phyloP scores from a whole-genome alignment of 345 rosid genomes.

The Populus nigra region DNA sequence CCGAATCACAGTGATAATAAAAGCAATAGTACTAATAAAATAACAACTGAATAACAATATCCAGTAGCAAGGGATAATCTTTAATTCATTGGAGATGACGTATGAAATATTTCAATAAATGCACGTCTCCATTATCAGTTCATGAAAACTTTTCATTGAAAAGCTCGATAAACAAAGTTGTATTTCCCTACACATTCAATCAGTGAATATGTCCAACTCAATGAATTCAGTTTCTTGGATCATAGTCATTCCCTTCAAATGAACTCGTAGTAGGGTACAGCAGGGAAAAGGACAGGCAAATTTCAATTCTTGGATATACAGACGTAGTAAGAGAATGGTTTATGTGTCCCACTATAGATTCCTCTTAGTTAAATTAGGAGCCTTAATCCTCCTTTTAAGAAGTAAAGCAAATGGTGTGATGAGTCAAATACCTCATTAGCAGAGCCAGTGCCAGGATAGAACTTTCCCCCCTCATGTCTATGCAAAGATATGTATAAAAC shows the following conservation, averaged over 20 bases:
- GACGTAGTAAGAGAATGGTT: no score
- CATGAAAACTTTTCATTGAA: no score
- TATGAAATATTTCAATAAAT: neutral
- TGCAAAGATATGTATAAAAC: constrained; percentile 89
- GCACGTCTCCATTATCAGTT: neutral
- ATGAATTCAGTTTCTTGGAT: neutral
- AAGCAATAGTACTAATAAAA: no score
- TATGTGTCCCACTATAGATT: no score
- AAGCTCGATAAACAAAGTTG: neutral
- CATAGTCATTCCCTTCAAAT: neutral
- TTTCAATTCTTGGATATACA: neutral
- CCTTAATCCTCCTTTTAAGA: neutral
- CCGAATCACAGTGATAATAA: no score
- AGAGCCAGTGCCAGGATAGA: constrained; percentile 94
- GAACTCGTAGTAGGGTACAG: neutral
- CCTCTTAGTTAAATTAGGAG: neutral
- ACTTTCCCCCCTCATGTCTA: constrained; percentile 86
- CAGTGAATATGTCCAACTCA: neutral
- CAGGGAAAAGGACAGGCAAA: neutral
- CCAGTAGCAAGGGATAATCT: neutral
- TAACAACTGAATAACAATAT: no score
- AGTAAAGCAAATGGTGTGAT: neutral
- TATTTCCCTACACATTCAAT: neutral
- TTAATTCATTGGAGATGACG: neutral
- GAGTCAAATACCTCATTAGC: constrained; percentile 60